These are phyloP conservation scores for Sporothrix variecibatus DNA, from an alignment of 2,329 filamentous ascomycete species.

Conservation along the genomic window DNA sequence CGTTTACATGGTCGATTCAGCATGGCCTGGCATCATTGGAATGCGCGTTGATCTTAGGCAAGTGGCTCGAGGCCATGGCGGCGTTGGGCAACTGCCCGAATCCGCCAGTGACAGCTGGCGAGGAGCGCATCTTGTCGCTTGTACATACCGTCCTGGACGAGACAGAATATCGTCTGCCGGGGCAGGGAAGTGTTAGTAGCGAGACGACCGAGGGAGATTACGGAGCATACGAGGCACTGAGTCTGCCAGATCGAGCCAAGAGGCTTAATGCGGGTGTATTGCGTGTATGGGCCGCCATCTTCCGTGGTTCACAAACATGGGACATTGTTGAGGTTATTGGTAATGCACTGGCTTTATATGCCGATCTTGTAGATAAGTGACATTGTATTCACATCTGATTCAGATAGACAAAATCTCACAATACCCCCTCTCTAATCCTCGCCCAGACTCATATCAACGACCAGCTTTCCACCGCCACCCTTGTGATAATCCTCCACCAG, in stretches of 20 bases:
- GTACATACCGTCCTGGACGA: conserved; percentile 6
- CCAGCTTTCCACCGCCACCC: neutral
- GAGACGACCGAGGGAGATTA: neutral
- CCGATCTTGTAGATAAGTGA: neutral
- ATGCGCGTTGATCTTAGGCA: conserved; percentile 45
- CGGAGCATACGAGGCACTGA: neutral
- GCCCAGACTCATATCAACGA: neutral
- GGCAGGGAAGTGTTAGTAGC: neutral
- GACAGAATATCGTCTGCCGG: conserved; percentile 3
- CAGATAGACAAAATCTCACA: neutral
- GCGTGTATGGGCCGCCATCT: conserved; percentile 13
- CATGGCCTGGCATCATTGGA: conserved; percentile 56
- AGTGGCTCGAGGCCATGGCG: conserved; percentile 41
- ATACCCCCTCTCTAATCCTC: neutral
- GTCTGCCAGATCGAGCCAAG: neutral
- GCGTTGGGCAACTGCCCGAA: neutral
- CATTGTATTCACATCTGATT: neutral
- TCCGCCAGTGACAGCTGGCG: conserved; percentile 42
- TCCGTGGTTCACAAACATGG: neutral
- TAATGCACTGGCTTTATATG: neutral
- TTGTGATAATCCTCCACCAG: conserved; percentile 8
- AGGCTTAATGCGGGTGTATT: neutral
- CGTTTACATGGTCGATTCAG: conserved; percentile 57
- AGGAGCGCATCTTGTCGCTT: conserved; percentile 47
- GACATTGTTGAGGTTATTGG: conserved; percentile 9